A percentile compares a stretch with the other conserved stretches of the same genome.
phyloP scores from a whole-genome alignment of 257 asterid species.

The Datura wrightii region DNA sequence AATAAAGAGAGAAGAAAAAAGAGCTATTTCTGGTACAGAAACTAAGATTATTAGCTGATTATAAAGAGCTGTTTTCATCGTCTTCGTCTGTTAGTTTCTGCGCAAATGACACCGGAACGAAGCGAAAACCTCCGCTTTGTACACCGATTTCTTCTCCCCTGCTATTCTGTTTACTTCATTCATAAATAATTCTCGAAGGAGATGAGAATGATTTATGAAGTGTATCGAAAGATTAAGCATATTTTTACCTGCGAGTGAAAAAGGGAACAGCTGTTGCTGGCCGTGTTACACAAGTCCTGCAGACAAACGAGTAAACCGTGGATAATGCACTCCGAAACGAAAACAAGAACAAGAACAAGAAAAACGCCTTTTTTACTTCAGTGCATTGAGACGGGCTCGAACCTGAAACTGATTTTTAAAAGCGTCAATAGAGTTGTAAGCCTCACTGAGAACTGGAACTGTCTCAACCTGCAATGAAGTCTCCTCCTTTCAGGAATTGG shows the following conservation, averaged over 20 bases:
- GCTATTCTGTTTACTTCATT: background rate
- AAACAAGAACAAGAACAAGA: background rate
- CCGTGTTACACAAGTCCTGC: constrained; percentile 1
- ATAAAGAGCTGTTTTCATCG: background rate
- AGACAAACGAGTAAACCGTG: background rate
- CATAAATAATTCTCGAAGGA: background rate
- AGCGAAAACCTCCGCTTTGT: background rate
- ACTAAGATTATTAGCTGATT: background rate
- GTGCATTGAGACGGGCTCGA: background rate
- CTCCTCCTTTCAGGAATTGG: background rate
- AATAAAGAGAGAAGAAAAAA: background rate
- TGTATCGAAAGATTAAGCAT: background rate
- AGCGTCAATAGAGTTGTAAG: background rate
- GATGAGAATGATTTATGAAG: background rate
- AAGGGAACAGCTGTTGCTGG: background rate
- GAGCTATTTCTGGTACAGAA: background rate
- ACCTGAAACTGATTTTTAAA: constrained; percentile 10
- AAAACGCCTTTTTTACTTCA: background rate
- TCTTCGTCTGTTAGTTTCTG: constrained; percentile 6
- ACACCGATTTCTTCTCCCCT: background rate
- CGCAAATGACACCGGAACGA: constrained; percentile 1
- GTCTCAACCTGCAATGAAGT: background rate
- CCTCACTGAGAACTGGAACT: constrained; percentile 4
- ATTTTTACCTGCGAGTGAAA: background rate
- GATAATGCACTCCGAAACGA: background rate